These are phyloP conservation scores for Naegleria lovaniensis DNA, from an alignment of 208 protist genomes.

Conservation along the genomic window DNA sequence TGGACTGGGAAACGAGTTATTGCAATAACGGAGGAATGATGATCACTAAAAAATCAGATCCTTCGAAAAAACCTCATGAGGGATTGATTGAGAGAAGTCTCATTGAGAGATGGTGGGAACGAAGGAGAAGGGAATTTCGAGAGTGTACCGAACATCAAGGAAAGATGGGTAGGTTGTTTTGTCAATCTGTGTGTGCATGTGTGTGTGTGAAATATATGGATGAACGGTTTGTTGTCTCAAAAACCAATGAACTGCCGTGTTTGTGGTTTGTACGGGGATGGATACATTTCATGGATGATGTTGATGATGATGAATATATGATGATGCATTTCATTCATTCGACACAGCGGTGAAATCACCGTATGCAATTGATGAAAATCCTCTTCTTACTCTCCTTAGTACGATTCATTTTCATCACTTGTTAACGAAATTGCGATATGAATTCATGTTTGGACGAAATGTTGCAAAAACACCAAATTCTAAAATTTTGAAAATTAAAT, in stretches of 20 bases:
- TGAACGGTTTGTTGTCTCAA: too few species aligned
- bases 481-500: constrained; percentile 1
- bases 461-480: not conserved
- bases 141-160: not conserved
- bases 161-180: not conserved
- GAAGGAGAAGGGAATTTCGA: not conserved
- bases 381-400: not conserved
- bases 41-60: not conserved
- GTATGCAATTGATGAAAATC: not conserved
- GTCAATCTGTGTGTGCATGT: too few species aligned
- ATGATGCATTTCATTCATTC: too few species aligned
- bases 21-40: too few species aligned
- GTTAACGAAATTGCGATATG: not conserved
- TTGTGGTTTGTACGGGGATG: too few species aligned
- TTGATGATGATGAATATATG: not conserved
- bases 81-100: not conserved
- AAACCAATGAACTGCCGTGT: too few species aligned
- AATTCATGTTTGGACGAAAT: not conserved
- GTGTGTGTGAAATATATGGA: too few species aligned
- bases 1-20: not conserved
- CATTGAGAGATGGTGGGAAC: not conserved
- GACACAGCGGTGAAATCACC: not conserved
- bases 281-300: too few species aligned
- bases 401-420: not conserved
- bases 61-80: not conserved